Evolutionary conservation across 2,329 filamentous ascomycete genomes (phyloP).

Genomic region (Fusarium sp.): DNA sequence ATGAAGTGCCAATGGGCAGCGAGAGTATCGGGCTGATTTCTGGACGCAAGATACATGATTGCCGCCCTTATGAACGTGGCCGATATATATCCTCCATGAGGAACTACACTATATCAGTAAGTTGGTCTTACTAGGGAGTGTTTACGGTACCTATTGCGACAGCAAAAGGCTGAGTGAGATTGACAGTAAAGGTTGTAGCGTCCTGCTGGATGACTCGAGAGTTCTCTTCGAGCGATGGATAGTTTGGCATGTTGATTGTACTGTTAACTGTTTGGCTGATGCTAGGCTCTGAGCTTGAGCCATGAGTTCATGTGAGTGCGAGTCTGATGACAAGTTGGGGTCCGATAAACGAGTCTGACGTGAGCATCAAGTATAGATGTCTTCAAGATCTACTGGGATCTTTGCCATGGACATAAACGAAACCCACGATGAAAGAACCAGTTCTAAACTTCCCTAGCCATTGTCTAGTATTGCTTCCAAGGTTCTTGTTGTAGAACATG

Average conservation of each 20-base stretch:
- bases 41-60: slow-evolving; percentile 50
- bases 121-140: not conserved
- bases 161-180: slow-evolving; percentile 29
- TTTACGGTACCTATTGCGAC: slow-evolving; percentile 27
- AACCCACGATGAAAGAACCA: too few relatives aligned
- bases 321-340: not conserved
- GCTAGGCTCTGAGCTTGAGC: too few relatives aligned
- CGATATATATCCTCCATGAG: slow-evolving; percentile 62
- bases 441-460: too few relatives aligned
- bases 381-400: too few relatives aligned
- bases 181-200: slow-evolving; percentile 22
- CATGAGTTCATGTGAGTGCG: not conserved
- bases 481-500: too few relatives aligned
- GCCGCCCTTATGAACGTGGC: slow-evolving; percentile 56
- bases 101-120: slow-evolving; percentile 48
- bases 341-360: not conserved
- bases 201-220: slow-evolving; percentile 21
- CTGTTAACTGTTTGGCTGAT: not conserved
- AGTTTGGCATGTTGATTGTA: not conserved
- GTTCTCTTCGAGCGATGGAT: slow-evolving; percentile 18
- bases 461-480: too few relatives aligned
- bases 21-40: slow-evolving; percentile 55
- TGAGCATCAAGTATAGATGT: not conserved
- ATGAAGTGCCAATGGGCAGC: slow-evolving; percentile 59
- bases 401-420: too few relatives aligned